Evolutionary conservation across 2,329 filamentous ascomycete genomes (phyloP), one percentile per base, ranked within the genome.

Genomic region (Ceratocystiopsis brevicomis): DNA sequence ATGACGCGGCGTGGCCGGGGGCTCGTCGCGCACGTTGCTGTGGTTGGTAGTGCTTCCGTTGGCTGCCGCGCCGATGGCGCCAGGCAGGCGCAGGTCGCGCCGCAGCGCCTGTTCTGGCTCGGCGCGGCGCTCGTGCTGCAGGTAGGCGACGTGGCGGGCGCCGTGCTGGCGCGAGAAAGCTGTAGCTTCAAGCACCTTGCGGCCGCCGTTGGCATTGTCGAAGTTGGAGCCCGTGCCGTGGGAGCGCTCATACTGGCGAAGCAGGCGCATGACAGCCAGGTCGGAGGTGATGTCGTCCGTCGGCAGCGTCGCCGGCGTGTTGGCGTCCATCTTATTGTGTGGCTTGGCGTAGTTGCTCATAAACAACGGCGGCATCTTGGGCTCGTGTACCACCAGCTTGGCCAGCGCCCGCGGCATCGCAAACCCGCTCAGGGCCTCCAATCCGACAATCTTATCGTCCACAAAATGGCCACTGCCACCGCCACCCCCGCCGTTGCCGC

Each of bases 341-440:
- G 68, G 65, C 60, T 74, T 75, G 47, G 71, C 68, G 49, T 76
- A 76, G 43, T 71, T 71, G 43, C 67, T 66, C 37, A 71, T 69
- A 37, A 72, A 67, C 10, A 67, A 61, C 0, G 71, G 68, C 11
- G 72, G 72, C 55, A 76, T 66, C 58, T 71, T 74, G 41, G 72
- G 69, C 53, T 75, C 71, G 32, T 67, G 64, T 4, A 62, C 62
- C 38, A 68, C 61, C 49, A 75, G 62, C 46, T 71, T 64, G 48
- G 74, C 69, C 38, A 78, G 62, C 52, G 74, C 77, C 39, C 65
- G 62, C 1, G 71, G 69, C 25, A 73, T 61, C 52, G 74, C 70
- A 48, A 76, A 70, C 50, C 71, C 76, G 46, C 67, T 62, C 38
- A 78, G 62, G 18, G 67, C 71, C 53, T 78, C 74, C 25, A 78